Base-by-base conservation (phyloP, 805 yeast genomes). In the Sporopachydermia lactativora region DNA sequence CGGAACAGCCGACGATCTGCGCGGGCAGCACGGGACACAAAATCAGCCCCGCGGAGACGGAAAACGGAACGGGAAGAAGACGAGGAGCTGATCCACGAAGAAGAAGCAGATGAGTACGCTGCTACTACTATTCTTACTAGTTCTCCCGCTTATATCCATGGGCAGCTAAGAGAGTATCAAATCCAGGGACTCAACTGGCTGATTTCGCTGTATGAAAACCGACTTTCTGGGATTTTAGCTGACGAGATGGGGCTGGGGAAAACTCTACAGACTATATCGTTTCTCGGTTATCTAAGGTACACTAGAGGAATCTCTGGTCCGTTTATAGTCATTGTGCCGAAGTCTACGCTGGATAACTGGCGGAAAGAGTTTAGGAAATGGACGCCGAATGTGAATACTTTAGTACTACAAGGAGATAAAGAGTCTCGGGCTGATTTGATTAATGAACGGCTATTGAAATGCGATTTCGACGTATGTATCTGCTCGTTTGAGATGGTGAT, bases 171-270 rank as follows among this genome's bases (percentile, higher is more conserved):
- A 50, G 95, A 85, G 53, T 89, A 92, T 56, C 98, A 89, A 62
- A 66, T 89, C 19, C 96, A 86, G 54, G 98, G 98, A 39, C 69
- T 89, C 40, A 92, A 92, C 60, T 89, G 98, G 98, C 68, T 89
- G 53, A 79, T 89, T 15, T 76, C 94, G 1, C 61, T 89, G 28
- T 83, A 86, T 56, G 95, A 88, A 49, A 85, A 89, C 58, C 73
- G 81, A 50, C 68, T 89, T 36, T 81, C 94, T 5, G 98, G 98
- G 15, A 92, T 89, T 37, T 63, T 89, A 39, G 98, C 98, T 8
- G 98, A 89, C 61, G 98, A 89, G 58, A 89, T 92, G 98, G 98
- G 98, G 2, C 68, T 89, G 35, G 98, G 98, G 42, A 89, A 89
- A 59, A 89, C 98, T 3, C 64, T 92, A 42, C 98, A 89, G 60